phyloP scores from a whole-genome alignment of 2,329 filamentous ascomycete genomes.

The Pseudogymnoascus sp. region DNA sequence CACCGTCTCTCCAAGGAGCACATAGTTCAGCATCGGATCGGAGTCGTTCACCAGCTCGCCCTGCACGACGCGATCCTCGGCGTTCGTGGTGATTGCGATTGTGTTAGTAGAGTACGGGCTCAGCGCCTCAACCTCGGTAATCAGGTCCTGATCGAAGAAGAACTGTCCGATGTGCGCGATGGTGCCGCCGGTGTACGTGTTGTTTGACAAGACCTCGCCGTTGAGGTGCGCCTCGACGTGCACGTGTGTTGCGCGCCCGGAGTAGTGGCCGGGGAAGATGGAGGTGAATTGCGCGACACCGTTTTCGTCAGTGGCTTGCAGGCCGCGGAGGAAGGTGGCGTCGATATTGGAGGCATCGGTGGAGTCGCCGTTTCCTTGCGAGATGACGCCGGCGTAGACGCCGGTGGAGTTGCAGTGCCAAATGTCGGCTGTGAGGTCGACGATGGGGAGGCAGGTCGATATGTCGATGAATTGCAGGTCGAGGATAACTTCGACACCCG shows the following conservation, averaged over 20 bases:
- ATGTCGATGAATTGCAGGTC: slow-evolving; percentile 51
- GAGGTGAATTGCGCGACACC: slow-evolving; percentile 39
- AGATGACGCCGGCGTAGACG: slow-evolving; percentile 43
- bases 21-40: slow-evolving; percentile 52
- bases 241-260: slow-evolving; percentile 41
- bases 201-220: slow-evolving; percentile 34
- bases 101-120: slow-evolving; percentile 44
- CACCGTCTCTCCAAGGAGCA: slow-evolving; percentile 48
- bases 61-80: slow-evolving; percentile 42
- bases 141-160: slow-evolving; percentile 58
- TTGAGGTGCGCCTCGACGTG: slow-evolving; percentile 43
- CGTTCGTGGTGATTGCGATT: slow-evolving; percentile 42
- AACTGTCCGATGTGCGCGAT: slow-evolving; percentile 58
- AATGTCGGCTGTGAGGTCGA: slow-evolving; percentile 44
- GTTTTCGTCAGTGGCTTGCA: slow-evolving; percentile 37
- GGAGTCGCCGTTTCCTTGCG: slow-evolving; percentile 38
- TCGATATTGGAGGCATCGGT: slow-evolving; percentile 35
- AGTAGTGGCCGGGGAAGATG: slow-evolving; percentile 42
- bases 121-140: slow-evolving; percentile 43
- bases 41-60: slow-evolving; percentile 38
- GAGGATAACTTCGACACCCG: slow-evolving; percentile 36
- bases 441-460: slow-evolving; percentile 46
- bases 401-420: slow-evolving; percentile 45
- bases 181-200: slow-evolving; percentile 44
- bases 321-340: slow-evolving; percentile 37